Conservation (phyloP, 352 stramenopile species). For the Halophytophthora polymorphica region DNA sequence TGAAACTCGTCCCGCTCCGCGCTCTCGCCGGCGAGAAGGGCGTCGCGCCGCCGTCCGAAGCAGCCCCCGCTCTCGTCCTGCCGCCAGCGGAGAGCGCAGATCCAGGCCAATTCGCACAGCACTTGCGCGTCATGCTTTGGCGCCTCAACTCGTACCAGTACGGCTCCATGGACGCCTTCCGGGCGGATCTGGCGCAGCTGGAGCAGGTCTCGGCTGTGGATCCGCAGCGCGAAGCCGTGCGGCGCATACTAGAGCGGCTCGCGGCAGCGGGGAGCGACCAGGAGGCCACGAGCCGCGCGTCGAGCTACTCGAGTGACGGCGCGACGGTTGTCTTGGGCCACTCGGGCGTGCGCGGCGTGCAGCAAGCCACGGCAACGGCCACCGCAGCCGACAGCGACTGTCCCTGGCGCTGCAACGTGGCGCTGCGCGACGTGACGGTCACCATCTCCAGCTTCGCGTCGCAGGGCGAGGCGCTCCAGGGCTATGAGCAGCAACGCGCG, state of each 20-base stretch:
- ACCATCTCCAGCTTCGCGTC: slow-evolving; percentile 36
- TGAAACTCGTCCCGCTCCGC: slow-evolving; percentile 41
- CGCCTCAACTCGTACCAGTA: slow-evolving; percentile 70
- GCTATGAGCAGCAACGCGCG: slow-evolving; percentile 40
- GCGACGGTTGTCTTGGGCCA: slow-evolving; percentile 29
- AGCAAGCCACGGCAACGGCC: slow-evolving; percentile 17
- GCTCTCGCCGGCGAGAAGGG: background rate
- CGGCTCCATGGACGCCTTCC: slow-evolving; percentile 44
- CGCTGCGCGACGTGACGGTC: slow-evolving; percentile 34
- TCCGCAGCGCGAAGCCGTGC: slow-evolving; percentile 11
- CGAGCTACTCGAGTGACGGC: slow-evolving; percentile 13
- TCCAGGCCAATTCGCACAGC: slow-evolving; percentile 19
- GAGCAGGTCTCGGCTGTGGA: slow-evolving; percentile 17
- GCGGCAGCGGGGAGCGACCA: slow-evolving; percentile 9
- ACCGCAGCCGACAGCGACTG: slow-evolving; percentile 1
- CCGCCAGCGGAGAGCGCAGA: background rate
- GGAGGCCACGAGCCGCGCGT: slow-evolving; percentile 10
- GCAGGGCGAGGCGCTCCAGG: slow-evolving; percentile 34
- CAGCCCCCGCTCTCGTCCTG: slow-evolving; percentile 5
- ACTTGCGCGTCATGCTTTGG: slow-evolving; percentile 39
- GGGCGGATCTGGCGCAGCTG: slow-evolving; percentile 48
- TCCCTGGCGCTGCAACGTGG: slow-evolving; percentile 55
- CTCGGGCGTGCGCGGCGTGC: slow-evolving; percentile 38
- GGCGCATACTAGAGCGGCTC: slow-evolving; percentile 9
- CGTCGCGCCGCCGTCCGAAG: background rate